Evolutionary conservation across 495 filamentous ascomycete genomes (phyloP).

Genomic region (Xylaria acuta): DNA sequence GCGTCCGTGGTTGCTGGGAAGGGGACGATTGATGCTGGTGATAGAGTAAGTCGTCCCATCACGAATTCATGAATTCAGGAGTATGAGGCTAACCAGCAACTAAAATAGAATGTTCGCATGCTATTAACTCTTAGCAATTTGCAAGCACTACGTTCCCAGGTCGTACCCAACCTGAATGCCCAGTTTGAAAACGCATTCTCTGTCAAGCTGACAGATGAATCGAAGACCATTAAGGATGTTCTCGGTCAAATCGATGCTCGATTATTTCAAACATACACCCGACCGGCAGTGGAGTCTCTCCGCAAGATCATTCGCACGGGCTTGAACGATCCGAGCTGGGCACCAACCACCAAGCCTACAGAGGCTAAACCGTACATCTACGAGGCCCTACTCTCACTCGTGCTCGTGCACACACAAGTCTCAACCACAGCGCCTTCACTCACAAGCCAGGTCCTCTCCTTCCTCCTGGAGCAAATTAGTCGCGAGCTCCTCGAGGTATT

Average conservation of each 20-base stretch:
- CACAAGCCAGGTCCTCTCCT: conserved; percentile 74
- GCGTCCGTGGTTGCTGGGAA: conserved; percentile 45
- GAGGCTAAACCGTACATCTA: conserved; percentile 90
- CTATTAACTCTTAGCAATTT: conserved; percentile 93
- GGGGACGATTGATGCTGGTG: conserved; percentile 68
- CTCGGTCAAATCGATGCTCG: conserved; percentile 85
- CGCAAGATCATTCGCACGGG: conserved; percentile 71
- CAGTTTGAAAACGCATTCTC: conserved; percentile 91
- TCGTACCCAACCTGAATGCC: conserved; percentile 80
- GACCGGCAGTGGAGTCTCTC: conserved; percentile 68
- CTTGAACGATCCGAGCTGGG: conserved; percentile 74
- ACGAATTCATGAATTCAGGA: neutral
- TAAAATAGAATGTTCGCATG: conserved; percentile 81
- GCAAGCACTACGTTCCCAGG: conserved; percentile 73
- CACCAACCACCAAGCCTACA: conserved; percentile 64
- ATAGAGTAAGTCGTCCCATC: conserved; percentile 64
- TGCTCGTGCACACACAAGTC: conserved; percentile 90
- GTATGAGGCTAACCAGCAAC: conserved; percentile 28
- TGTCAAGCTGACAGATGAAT: conserved; percentile 88
- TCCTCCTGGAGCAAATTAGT: conserved; percentile 79
- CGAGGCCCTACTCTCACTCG: conserved; percentile 77
- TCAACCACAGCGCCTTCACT: conserved; percentile 77
- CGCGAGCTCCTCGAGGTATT: conserved; percentile 74
- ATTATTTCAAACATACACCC: conserved; percentile 89
- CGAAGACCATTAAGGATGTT: conserved; percentile 86